phyloP scores from a whole-genome alignment of 805 yeast species.

The Brettanomyces custersianus region DNA sequence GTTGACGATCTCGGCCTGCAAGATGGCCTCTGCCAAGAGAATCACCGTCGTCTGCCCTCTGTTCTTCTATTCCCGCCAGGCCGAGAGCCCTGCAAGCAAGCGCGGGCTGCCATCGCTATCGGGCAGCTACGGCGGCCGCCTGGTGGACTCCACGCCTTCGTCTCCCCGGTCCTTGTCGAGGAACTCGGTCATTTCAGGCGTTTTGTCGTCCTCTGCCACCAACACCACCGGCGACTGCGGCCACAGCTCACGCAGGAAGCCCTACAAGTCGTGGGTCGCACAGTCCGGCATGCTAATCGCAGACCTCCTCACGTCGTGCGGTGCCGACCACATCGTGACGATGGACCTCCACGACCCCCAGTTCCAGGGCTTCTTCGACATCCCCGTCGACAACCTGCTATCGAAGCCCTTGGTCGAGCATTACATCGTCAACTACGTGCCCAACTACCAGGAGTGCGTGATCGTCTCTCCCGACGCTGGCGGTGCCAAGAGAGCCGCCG shows the following conservation, averaged over 20 bases:
- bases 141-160: neutral
- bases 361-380: slow-evolving; percentile 94
- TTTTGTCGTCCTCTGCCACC: neutral
- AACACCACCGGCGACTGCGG: too few species aligned
- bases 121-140: neutral
- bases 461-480: slow-evolving; percentile 98
- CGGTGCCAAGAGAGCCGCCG: slow-evolving; percentile 96
- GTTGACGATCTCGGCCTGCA: slow-evolving; percentile 85
- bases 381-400: slow-evolving; percentile 90
- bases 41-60: slow-evolving; percentile 89
- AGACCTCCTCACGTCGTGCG: slow-evolving; percentile 78
- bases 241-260: neutral
- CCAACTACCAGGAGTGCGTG: slow-evolving; percentile 75
- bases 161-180: neutral
- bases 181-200: neutral
- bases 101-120: slow-evolving; percentile 59
- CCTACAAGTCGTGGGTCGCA: slow-evolving; percentile 87
- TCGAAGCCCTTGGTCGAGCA: slow-evolving; percentile 82
- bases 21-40: slow-evolving; percentile 79
- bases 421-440: slow-evolving; percentile 69
- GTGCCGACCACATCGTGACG: slow-evolving; percentile 93
- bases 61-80: slow-evolving; percentile 94
- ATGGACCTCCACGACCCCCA: slow-evolving; percentile 98
- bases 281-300: slow-evolving; percentile 93
- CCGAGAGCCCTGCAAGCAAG: slow-evolving; percentile 79